phyloP scores from a whole-genome alignment of 495 filamentous ascomycete species.

The Lophium mytilinum region DNA sequence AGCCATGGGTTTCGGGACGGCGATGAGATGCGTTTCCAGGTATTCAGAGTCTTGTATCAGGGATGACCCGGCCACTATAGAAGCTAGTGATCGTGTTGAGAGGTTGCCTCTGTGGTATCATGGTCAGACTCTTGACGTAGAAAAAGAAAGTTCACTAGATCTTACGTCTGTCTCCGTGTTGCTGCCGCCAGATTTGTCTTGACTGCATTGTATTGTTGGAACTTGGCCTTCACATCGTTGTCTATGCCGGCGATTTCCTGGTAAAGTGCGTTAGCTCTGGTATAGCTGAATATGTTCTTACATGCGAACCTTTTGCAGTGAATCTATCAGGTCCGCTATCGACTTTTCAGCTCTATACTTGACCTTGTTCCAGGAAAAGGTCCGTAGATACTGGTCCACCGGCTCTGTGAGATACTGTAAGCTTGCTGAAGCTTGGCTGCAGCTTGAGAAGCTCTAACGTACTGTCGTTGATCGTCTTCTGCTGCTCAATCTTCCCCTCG shows the following conservation, averaged over 20 bases:
- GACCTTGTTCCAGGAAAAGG: constrained; percentile 92
- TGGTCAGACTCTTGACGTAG: background rate
- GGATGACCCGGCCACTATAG: constrained; percentile 67
- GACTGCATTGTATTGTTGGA: constrained; percentile 81
- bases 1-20: constrained; percentile 63
- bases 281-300: background rate
- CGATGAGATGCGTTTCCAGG: constrained; percentile 88
- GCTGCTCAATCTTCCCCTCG: constrained; percentile 69
- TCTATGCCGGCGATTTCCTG: constrained; percentile 82
- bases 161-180: constrained; percentile 78
- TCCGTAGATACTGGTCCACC: constrained; percentile 81
- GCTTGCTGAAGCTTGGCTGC: background rate
- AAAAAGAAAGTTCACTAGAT: constrained; percentile 5
- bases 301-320: constrained; percentile 67
- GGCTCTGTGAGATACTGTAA: constrained; percentile 55
- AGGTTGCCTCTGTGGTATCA: constrained; percentile 68
- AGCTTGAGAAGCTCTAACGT: constrained; percentile 31
- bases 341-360: constrained; percentile 91
- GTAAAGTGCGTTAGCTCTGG: background rate
- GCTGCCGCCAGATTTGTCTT: constrained; percentile 73
- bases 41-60: constrained; percentile 90
- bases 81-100: constrained; percentile 82
- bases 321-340: constrained; percentile 74
- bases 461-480: constrained; percentile 97
- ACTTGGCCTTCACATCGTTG: constrained; percentile 89